Conservation (phyloP, 108 stramenopile genomes). For the Phaeodactylum tricornutum region DNA sequence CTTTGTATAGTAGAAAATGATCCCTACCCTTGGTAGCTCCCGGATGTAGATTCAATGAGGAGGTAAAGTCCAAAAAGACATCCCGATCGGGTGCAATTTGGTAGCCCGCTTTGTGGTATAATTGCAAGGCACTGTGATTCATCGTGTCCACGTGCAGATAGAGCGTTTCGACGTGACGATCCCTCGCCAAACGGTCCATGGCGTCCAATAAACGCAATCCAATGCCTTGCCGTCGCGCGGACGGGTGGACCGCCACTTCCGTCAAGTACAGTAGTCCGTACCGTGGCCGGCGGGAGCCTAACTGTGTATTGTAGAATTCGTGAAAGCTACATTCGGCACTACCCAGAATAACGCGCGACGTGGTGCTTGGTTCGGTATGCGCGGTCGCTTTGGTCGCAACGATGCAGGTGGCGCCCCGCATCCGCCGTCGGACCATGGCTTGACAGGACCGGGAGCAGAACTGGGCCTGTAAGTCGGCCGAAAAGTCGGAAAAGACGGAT, state of each 20-base stretch:
- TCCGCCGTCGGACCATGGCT: conserved; percentile 45
- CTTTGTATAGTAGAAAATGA: conserved; percentile 55
- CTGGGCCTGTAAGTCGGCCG: conserved; percentile 33
- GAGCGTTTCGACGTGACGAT: conserved; percentile 42
- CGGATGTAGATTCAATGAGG: conserved; percentile 55
- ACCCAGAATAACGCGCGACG: conserved; percentile 35
- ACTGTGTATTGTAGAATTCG: conserved; percentile 59
- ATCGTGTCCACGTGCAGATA: conserved; percentile 79
- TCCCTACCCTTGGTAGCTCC: conserved; percentile 61
- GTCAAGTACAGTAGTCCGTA: conserved; percentile 67
- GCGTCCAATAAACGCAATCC: conserved; percentile 41
- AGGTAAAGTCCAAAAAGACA: conserved; percentile 68
- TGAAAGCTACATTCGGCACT: conserved; percentile 77
- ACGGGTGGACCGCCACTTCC: conserved; percentile 67
- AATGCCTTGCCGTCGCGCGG: conserved; percentile 51
- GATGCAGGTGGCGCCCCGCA: conserved; percentile 55
- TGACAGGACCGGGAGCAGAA: conserved; percentile 55
- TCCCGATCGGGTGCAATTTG: conserved; percentile 15
- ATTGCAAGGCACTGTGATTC: conserved; percentile 43
- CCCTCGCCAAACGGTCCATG: conserved; percentile 1
- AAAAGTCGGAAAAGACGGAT: conserved; percentile 64
- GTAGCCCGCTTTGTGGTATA: conserved; percentile 67
- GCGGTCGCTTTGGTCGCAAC: conserved; percentile 53
- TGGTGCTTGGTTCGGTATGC: background rate
- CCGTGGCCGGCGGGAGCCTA: conserved; percentile 41